A percentile compares a stretch with the other conserved stretches of the same genome.
Evolutionary conservation across 73 alveolate species (phyloP).

Genomic region (Durusdinium trenchii): DNA sequence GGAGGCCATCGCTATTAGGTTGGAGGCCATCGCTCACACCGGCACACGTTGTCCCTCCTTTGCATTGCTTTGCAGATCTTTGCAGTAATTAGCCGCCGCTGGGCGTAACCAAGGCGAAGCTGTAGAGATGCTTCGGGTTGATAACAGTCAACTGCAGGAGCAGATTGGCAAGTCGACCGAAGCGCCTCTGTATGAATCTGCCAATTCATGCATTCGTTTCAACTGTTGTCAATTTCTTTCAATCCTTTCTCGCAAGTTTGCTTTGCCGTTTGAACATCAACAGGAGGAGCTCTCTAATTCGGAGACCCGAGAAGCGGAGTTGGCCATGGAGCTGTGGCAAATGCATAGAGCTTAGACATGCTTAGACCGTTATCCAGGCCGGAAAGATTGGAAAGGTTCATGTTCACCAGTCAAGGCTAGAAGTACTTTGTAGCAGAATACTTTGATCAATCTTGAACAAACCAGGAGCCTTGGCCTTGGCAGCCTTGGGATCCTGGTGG

Average conservation of each 20-base stretch:
- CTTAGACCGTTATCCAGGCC: background rate
- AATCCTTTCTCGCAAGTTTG: background rate
- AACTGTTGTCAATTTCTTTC: background rate
- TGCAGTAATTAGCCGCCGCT: background rate
- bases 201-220: background rate
- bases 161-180: background rate
- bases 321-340: constrained; percentile 33
- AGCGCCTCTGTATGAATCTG: background rate
- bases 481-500: no score
- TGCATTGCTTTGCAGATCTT: background rate
- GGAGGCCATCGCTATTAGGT: no score
- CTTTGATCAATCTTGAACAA: no score
- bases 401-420: no score
- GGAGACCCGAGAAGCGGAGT: constrained; percentile 22
- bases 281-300: constrained; percentile 13
- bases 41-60: no score
- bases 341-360: background rate
- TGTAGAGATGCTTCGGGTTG: constrained; percentile 1
- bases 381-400: no score
- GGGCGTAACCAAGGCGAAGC: background rate
- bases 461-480: no score
- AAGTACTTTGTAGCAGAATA: no score
- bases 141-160: constrained; percentile 46
- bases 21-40: no score
- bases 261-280: background rate